phyloP scores from a whole-genome alignment of 345 rosid species.

The Dipteronia dyeriana region DNA sequence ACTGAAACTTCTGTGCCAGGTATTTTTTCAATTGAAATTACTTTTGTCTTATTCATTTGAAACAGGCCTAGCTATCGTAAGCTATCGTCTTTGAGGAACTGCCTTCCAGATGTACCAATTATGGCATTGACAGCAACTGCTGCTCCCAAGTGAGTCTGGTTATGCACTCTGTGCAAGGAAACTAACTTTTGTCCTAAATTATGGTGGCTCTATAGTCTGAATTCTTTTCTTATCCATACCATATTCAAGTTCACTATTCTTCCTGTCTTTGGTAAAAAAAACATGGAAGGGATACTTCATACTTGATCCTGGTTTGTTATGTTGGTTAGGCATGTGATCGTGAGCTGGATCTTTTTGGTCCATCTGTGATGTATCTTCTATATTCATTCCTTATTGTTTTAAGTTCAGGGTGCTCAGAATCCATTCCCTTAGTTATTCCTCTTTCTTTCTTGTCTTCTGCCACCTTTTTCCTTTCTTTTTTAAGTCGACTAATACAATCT shows the following conservation, averaged over 20 bases:
- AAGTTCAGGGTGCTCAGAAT: neutral
- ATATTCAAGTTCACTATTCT: neutral
- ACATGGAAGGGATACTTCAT: neutral
- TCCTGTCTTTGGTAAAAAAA: neutral
- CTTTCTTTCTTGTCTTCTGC: neutral
- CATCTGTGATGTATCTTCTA: neutral
- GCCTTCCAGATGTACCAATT: constrained; percentile 74
- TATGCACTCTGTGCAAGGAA: constrained; percentile 3
- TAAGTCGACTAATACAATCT: neutral
- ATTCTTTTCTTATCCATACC: neutral
- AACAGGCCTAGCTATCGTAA: constrained; percentile 84
- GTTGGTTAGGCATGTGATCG: neutral
- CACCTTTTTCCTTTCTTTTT: too few species aligned
- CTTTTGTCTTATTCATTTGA: neutral
- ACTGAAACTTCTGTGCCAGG: constrained; percentile 12
- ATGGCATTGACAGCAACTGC: constrained; percentile 98
- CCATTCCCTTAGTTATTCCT: neutral
- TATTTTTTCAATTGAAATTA: neutral
- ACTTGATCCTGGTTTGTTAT: neutral
- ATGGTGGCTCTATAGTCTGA: neutral
- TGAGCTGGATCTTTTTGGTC: neutral
- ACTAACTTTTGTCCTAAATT: neutral
- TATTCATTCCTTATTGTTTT: neutral
- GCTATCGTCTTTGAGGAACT: constrained; percentile 78
- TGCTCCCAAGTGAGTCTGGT: constrained; percentile 74